These are phyloP conservation scores for Vaccinium corymbosum DNA, from an alignment of 148 eudicot genomes.

Conservation along the genomic window DNA sequence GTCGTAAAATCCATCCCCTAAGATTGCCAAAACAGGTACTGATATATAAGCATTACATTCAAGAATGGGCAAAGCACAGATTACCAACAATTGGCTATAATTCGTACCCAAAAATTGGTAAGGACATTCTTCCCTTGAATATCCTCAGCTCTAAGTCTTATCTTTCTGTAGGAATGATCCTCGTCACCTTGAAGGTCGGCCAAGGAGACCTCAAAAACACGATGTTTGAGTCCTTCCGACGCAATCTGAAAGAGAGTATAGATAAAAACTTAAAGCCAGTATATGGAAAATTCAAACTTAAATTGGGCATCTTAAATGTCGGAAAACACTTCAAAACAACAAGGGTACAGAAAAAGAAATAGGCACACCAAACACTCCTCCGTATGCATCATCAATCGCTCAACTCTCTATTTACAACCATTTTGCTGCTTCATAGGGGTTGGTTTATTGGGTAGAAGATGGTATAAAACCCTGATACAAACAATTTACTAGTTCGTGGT, in stretches of 20 bases:
- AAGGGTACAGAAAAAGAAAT: not conserved
- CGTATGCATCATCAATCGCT: not conserved
- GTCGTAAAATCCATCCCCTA: conserved; percentile 30
- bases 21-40: not conserved
- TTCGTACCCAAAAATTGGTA: conserved; percentile 29
- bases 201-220: conserved; percentile 49
- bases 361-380: not conserved
- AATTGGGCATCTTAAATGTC: not conserved
- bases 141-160: conserved; percentile 28
- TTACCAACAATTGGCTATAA: not conserved
- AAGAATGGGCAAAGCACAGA: not conserved
- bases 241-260: conserved; percentile 35
- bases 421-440: not conserved
- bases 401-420: not conserved
- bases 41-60: not conserved
- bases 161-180: conserved; percentile 28
- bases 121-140: conserved; percentile 26
- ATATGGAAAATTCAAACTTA: not conserved
- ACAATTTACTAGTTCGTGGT: not conserved
- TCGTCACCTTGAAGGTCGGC: conserved; percentile 42
- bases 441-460: not conserved
- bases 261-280: not conserved
- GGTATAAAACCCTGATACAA: not conserved
- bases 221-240: conserved; percentile 57
- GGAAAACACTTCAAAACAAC: not conserved